phyloP scores from a whole-genome alignment of 2,329 filamentous ascomycete genomes.

The Colletotrichum sansevieriae region DNA sequence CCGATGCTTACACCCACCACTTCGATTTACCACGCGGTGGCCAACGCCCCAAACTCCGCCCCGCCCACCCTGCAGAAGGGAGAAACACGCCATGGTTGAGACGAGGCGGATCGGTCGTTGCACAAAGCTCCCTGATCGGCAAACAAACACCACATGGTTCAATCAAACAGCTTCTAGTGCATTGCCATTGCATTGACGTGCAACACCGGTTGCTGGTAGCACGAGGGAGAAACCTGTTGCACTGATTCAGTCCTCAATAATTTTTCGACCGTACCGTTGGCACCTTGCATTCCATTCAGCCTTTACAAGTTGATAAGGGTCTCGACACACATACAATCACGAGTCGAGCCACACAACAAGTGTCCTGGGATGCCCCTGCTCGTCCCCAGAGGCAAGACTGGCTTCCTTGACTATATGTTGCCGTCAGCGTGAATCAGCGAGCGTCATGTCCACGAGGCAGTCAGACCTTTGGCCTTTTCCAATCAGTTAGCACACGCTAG shows the following conservation, averaged over 20 bases:
- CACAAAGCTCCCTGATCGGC: conserved; percentile 25
- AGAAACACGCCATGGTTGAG: conserved; percentile 33
- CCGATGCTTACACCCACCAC: background rate
- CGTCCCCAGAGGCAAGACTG: no score
- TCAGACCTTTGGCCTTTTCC: background rate
- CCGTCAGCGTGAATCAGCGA: no score
- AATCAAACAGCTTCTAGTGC: conserved; percentile 8
- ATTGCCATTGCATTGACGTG: conserved; percentile 1
- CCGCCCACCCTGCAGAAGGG: background rate
- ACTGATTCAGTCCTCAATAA: conserved; percentile 23
- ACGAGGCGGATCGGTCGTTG: conserved; percentile 17
- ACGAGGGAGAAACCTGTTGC: background rate
- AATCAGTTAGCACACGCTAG: background rate
- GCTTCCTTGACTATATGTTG: no score
- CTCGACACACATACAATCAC: no score
- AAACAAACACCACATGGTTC: conserved; percentile 32
- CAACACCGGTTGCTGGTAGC: conserved; percentile 10
- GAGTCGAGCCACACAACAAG: no score
- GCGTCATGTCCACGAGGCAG: background rate
- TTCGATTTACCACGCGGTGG: conserved; percentile 16
- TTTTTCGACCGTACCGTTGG: background rate
- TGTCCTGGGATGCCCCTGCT: no score
- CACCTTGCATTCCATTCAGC: background rate
- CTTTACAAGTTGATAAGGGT: background rate
- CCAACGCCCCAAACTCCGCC: conserved; percentile 12